These are phyloP conservation scores for Boletales sp. DNA, from an alignment of 768 basidiomycete genomes.

Conservation along the genomic window DNA sequence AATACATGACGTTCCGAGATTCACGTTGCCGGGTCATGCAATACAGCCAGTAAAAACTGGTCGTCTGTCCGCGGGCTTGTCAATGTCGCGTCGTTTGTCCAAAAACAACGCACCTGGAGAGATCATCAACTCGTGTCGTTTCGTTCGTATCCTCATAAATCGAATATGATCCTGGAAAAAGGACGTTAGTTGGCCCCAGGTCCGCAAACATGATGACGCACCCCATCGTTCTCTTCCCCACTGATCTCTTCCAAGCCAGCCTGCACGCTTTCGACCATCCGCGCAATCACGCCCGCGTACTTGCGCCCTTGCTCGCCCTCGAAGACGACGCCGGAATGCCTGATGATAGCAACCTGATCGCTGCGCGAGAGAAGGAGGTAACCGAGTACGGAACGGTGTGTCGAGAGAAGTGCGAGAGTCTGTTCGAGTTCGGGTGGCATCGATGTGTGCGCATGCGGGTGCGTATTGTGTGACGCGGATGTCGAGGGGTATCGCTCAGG, in stretches of 20 bases:
- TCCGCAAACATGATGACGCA: slow-evolving; percentile 30
- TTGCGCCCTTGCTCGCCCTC: slow-evolving; percentile 79
- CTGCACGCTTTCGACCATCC: slow-evolving; percentile 78
- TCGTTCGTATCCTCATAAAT: slow-evolving; percentile 89
- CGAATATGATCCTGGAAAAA: slow-evolving; percentile 70
- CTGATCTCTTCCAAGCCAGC: slow-evolving; percentile 76
- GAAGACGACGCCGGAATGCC: slow-evolving; percentile 80
- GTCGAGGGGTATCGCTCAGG: slow-evolving; percentile 10
- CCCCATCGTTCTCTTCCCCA: slow-evolving; percentile 55
- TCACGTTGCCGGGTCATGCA: slow-evolving; percentile 67
- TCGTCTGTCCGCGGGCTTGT: slow-evolving; percentile 49
- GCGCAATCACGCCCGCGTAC: slow-evolving; percentile 67
- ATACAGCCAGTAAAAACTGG: slow-evolving; percentile 76
- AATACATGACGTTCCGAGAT: neutral
- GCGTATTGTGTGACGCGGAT: slow-evolving; percentile 11
- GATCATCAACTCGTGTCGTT: slow-evolving; percentile 90
- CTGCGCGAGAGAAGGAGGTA: slow-evolving; percentile 80
- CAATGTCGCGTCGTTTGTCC: neutral
- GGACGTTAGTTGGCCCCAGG: neutral
- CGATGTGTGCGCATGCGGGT: slow-evolving; percentile 15
- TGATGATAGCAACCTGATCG: slow-evolving; percentile 72
- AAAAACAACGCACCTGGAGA: slow-evolving; percentile 66
- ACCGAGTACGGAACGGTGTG: slow-evolving; percentile 82
- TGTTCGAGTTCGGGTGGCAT: slow-evolving; percentile 82
- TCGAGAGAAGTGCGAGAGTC: slow-evolving; percentile 69